These are phyloP conservation scores for Ophiostoma montium DNA, from an alignment of 2,329 filamentous ascomycete genomes.

Conservation along the genomic window DNA sequence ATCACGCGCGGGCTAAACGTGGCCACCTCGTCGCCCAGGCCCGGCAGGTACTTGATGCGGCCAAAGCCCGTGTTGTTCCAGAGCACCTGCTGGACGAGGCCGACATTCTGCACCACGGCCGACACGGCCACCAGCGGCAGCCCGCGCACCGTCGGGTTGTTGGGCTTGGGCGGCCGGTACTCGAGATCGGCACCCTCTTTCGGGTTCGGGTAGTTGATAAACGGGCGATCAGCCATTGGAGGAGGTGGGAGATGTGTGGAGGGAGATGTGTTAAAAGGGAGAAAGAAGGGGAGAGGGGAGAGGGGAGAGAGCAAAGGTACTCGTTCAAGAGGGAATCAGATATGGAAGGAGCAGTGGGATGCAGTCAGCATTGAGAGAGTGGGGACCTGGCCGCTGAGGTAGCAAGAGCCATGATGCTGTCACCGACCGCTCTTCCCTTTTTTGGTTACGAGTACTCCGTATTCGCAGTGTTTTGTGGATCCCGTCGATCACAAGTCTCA, in stretches of 20 bases:
- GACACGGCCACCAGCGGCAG: constrained; percentile 42
- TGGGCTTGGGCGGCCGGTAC: constrained; percentile 27
- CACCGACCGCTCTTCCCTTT: too few species aligned
- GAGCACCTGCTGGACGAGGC: constrained; percentile 46
- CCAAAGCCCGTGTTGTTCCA: constrained; percentile 55
- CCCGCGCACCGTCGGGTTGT: constrained; percentile 59
- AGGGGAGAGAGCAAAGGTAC: neutral
- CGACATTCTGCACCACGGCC: constrained; percentile 39
- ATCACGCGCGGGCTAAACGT: constrained; percentile 22
- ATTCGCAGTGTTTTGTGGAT: too few species aligned
- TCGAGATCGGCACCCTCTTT: constrained; percentile 22
- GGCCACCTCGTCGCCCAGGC: constrained; percentile 29
- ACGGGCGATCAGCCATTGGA: constrained; percentile 15
- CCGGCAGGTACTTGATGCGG: constrained; percentile 30
- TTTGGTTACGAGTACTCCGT: too few species aligned
- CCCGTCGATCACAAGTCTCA: too few species aligned
- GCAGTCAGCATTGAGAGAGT: too few species aligned
- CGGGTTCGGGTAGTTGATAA: constrained; percentile 30
- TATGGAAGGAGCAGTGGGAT: too few species aligned
- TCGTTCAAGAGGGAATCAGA: neutral
- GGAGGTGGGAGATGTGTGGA: neutral
- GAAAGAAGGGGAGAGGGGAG: neutral
- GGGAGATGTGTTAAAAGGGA: neutral
- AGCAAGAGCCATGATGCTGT: too few species aligned
- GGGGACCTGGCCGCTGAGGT: too few species aligned